phyloP scores from a whole-genome alignment of 495 filamentous ascomycete genomes.

The Penicillium riverlandense region DNA sequence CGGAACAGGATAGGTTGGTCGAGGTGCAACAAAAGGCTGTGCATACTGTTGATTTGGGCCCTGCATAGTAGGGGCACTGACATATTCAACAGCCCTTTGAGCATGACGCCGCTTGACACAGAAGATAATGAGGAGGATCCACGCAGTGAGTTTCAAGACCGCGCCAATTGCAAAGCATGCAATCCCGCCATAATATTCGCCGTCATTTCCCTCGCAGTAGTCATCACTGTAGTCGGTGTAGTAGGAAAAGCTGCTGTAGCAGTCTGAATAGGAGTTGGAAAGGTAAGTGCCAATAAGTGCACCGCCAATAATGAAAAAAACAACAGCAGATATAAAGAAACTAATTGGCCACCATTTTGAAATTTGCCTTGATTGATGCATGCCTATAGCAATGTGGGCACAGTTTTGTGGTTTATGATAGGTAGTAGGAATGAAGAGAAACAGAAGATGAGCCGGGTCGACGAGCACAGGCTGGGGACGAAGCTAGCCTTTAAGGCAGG shows the following conservation, averaged over 20 bases:
- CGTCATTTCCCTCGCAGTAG: slow-evolving; percentile 2
- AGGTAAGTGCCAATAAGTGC: slow-evolving; percentile 12
- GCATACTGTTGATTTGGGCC: not conserved
- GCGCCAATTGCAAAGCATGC: slow-evolving; percentile 11
- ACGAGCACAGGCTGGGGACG: no score
- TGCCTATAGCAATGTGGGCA: no score
- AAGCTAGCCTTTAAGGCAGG: no score
- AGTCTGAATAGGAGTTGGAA: slow-evolving; percentile 1
- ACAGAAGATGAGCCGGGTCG: no score
- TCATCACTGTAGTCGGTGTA: not conserved
- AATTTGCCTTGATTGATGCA: not conserved
- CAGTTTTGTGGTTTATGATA: no score
- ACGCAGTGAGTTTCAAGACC: not conserved
- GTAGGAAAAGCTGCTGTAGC: slow-evolving; percentile 1
- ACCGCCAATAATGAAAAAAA: slow-evolving; percentile 16
- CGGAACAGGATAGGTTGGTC: not conserved
- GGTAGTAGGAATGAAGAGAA: no score
- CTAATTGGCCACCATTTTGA: slow-evolving; percentile 16
- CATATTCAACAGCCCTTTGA: not conserved
- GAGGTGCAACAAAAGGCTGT: not conserved
- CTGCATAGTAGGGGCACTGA: not conserved
- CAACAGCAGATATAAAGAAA: slow-evolving; percentile 13
- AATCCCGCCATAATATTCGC: slow-evolving; percentile 7
- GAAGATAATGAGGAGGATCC: not conserved
- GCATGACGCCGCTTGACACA: not conserved